Evolutionary conservation across 345 rosid species (phyloP), one percentile per base, ranked within the genome.

Genomic region (Corchorus olitorius): DNA sequence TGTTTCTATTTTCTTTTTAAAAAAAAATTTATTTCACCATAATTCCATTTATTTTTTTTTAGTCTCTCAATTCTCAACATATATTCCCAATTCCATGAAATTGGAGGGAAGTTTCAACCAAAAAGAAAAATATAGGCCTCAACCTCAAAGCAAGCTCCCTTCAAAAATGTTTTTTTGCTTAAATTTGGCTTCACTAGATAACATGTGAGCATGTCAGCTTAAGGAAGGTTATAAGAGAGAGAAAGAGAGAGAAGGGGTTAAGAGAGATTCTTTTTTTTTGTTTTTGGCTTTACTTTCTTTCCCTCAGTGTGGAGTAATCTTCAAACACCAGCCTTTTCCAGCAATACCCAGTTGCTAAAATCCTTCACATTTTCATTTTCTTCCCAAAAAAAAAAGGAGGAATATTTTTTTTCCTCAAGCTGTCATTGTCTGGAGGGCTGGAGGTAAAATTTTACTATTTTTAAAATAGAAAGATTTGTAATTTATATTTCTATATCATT

Each of bases 321-420:
- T 83, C 85, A 79, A 74, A 81, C 55, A 19, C 82, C 82, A 67
- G 78, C 77, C 81, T 87, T 80, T 82, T 75, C 77, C 88, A 77
- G 86, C 85, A 81, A 70, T 74, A 71, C 74, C 73, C 82, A 70
- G 84, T 84, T 83, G 80, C 86, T 22, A 34, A 70, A 52, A 34
- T 34, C 34, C 58, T 53, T 73, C 65, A 49, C 17, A 53, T 69
- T 70, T 52, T 15, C 20, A 5, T 48, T 19, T 76, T 58, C 54
- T 48, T 37, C 8, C 19, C 27, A 19, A 9, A 12, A 72, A 54
- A 53, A n/a, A 13, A 55, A 15, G 46, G 48, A n/a, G 22, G 48
- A 70, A 50, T 46, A n/a, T 66, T 72, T 43, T 52, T 68, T 37
- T 82, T 61, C 37, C 65, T 61, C 37, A 70, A 43, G 72, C 76